A percentile compares a stretch with the other conserved stretches of the same genome.
phyloP scores from a whole-genome alignment of 2,329 filamentous ascomycete genomes.

The Alternaria conjuncta region DNA sequence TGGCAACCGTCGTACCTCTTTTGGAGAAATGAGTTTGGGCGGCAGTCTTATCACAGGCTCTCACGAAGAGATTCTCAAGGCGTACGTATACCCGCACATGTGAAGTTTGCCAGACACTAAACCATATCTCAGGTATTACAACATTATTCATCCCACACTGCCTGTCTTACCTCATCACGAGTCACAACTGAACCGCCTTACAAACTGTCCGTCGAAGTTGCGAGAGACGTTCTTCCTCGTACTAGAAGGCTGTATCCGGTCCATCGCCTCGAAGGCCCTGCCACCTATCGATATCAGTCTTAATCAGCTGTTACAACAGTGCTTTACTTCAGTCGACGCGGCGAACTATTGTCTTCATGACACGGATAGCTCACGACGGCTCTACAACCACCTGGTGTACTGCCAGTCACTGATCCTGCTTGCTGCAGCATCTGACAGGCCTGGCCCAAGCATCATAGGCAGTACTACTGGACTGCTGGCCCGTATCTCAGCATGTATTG shows the following conservation, averaged over 20 bases:
- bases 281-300: slow-evolving; percentile 32
- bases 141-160: slow-evolving; percentile 43
- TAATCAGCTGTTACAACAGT: slow-evolving; percentile 38
- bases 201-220: slow-evolving; percentile 42
- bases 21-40: slow-evolving; percentile 43
- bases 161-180: slow-evolving; percentile 44
- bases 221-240: slow-evolving; percentile 46
- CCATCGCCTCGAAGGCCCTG: slow-evolving; percentile 37
- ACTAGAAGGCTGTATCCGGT: slow-evolving; percentile 43
- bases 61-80: slow-evolving; percentile 44
- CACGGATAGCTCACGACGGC: slow-evolving; percentile 33
- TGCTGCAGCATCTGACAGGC: slow-evolving; percentile 42
- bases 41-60: slow-evolving; percentile 44
- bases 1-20: slow-evolving; percentile 43
- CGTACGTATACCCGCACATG: slow-evolving; percentile 27
- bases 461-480: slow-evolving; percentile 40
- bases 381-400: slow-evolving; percentile 44
- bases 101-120: slow-evolving; percentile 16
- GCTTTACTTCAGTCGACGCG: slow-evolving; percentile 36
- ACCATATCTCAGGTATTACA: slow-evolving; percentile 38
- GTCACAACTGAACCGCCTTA: slow-evolving; percentile 42
- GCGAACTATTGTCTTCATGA: slow-evolving; percentile 39
- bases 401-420: slow-evolving; percentile 43
- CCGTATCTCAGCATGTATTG: slow-evolving; percentile 39
- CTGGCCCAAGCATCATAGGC: slow-evolving; percentile 33